Percentiles rank a stretch among this genome's conserved stretches.
Evolutionary conservation across 352 stramenopile species (phyloP).

Genomic region (Globisporangium carolinianum): DNA sequence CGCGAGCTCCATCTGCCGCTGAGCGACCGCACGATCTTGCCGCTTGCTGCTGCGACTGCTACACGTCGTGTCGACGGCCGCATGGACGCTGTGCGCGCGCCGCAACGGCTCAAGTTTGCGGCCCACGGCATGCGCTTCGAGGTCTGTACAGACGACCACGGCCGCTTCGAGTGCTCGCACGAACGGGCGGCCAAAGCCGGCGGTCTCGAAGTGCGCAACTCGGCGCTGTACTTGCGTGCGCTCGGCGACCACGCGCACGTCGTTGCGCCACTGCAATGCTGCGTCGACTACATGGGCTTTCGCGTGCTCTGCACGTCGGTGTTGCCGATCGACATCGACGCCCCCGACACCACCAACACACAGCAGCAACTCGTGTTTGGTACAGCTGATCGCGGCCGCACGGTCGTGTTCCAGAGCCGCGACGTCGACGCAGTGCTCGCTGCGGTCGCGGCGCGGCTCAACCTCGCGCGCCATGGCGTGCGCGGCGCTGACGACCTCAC

Average conservation of each 20-base stretch:
- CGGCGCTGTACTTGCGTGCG: constrained; percentile 61
- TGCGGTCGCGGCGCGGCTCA: constrained; percentile 54
- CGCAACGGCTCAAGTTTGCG: constrained; percentile 68
- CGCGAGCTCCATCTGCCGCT: constrained; percentile 74
- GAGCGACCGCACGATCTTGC: constrained; percentile 75
- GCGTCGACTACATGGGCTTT: constrained; percentile 86
- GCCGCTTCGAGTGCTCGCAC: constrained; percentile 86
- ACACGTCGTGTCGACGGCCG: constrained; percentile 44
- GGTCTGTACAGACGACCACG: constrained; percentile 87
- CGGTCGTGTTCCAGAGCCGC: constrained; percentile 74
- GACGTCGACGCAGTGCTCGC: constrained; percentile 66
- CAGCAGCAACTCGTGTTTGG: constrained; percentile 82
- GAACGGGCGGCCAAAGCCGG: constrained; percentile 84
- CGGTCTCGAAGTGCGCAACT: constrained; percentile 77
- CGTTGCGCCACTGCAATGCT: constrained; percentile 67
- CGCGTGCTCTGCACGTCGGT: constrained; percentile 82
- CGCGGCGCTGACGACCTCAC: constrained; percentile 86
- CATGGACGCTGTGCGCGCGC: constrained; percentile 49
- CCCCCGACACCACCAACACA: constrained; percentile 55
- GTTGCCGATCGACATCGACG: constrained; percentile 67
- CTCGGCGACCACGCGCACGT: constrained; percentile 31
- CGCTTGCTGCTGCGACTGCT: constrained; percentile 25
- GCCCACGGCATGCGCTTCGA: constrained; percentile 87
- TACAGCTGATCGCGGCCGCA: constrained; percentile 77
- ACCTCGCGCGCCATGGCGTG: constrained; percentile 79